Evolutionary conservation across 2,329 filamentous ascomycete species (phyloP).

Genomic region (Talaromyces funiculosus): DNA sequence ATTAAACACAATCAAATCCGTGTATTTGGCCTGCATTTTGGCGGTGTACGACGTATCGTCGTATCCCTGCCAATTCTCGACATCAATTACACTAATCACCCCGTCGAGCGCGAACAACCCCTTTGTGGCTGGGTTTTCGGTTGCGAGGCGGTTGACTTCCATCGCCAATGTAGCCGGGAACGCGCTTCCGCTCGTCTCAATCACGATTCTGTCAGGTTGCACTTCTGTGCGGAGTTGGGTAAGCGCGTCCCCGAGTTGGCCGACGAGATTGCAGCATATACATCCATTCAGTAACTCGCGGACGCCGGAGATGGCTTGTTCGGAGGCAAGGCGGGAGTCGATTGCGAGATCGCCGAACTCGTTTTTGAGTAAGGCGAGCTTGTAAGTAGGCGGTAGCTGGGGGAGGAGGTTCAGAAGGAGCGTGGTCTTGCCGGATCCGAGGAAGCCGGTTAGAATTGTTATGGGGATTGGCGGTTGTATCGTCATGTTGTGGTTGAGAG

Average conservation of each 20-base stretch:
- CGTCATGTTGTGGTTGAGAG: background rate
- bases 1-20: constrained; percentile 84
- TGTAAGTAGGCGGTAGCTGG: constrained; percentile 81
- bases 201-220: constrained; percentile 75
- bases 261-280: constrained; percentile 98
- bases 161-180: constrained; percentile 86
- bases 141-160: constrained; percentile 74
- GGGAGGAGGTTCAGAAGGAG: constrained; percentile 90
- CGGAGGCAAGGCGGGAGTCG: constrained; percentile 83
- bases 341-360: constrained; percentile 94
- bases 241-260: constrained; percentile 77
- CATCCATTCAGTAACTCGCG: constrained; percentile 93
- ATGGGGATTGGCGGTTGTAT: constrained; percentile 62
- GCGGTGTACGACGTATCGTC: constrained; percentile 88
- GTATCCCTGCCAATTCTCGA: constrained; percentile 92
- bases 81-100: constrained; percentile 83
- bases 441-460: constrained; percentile 92
- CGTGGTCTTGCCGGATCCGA: constrained; percentile 94
- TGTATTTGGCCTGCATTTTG: constrained; percentile 80
- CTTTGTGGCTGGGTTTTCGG: constrained; percentile 40
- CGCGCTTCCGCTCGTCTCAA: constrained; percentile 86
- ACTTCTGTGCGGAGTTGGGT: constrained; percentile 60
- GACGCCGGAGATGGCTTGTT: constrained; percentile 77
- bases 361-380: constrained; percentile 91
- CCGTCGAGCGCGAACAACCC: constrained; percentile 72